Conservation (phyloP, 108 stramenopile species). For the Stephanodiscus triporus region DNA sequence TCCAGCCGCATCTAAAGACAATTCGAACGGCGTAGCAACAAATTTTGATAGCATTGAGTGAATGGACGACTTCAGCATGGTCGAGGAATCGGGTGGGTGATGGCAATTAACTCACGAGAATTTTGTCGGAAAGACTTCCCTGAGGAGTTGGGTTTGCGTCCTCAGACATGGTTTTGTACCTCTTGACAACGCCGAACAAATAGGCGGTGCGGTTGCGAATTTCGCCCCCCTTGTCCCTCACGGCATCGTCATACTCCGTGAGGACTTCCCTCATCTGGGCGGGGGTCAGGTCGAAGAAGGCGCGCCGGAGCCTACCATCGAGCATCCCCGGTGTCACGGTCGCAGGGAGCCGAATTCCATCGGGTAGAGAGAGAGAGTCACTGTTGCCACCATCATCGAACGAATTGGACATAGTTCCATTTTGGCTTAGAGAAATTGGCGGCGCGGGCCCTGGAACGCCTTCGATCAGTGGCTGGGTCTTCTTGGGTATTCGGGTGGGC, state of each 20-base stretch:
- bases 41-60: neutral
- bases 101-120: slow-evolving; percentile 34
- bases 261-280: slow-evolving; percentile 75
- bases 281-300: slow-evolving; percentile 41
- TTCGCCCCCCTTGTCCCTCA: slow-evolving; percentile 60
- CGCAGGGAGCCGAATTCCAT: slow-evolving; percentile 27
- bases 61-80: slow-evolving; percentile 1
- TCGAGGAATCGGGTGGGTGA: neutral
- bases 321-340: slow-evolving; percentile 43
- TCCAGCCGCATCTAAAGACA: slow-evolving; percentile 42
- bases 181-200: slow-evolving; percentile 79
- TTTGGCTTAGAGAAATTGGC: neutral
- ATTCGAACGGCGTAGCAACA: neutral
- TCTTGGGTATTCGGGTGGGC: slow-evolving; percentile 13
- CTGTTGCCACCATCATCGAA: neutral
- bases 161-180: slow-evolving; percentile 63
- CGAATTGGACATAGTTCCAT: slow-evolving; percentile 1
- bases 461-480: neutral
- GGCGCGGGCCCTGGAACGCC: neutral
- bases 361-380: slow-evolving; percentile 17
- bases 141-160: slow-evolving; percentile 47
- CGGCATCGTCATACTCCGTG: slow-evolving; percentile 75
- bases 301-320: slow-evolving; percentile 4
- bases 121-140: slow-evolving; percentile 64
- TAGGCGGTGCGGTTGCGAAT: slow-evolving; percentile 82